Evolutionary conservation across 2,329 filamentous ascomycete genomes (phyloP).

Genomic region (Penicillium olsonii): DNA sequence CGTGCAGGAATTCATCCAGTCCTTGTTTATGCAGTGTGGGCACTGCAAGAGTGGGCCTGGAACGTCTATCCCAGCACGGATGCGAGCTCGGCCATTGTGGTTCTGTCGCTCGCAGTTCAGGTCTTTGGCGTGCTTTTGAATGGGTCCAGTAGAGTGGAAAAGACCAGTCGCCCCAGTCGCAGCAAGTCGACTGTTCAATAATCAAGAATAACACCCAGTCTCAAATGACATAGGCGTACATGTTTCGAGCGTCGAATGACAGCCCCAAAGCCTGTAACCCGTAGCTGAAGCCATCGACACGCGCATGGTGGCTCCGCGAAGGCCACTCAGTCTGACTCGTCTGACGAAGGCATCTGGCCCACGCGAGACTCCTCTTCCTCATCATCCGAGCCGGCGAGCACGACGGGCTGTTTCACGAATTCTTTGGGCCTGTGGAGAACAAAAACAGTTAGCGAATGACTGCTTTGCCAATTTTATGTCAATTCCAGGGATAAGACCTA

Average conservation of each 20-base stretch:
- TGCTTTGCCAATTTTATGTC: not conserved
- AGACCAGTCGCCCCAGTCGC: constrained; percentile 16
- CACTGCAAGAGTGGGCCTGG: constrained; percentile 87
- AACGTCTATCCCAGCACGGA: constrained; percentile 85
- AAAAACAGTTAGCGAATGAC: constrained; percentile 14
- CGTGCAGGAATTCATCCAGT: constrained; percentile 68
- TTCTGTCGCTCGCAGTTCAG: constrained; percentile 68
- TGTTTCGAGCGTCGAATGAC: not conserved
- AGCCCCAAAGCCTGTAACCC: not conserved
- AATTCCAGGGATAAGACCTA: constrained; percentile 40
- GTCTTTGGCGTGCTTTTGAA: constrained; percentile 62
- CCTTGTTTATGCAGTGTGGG: constrained; percentile 70
- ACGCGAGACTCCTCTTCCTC: constrained; percentile 78
- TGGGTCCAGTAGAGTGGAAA: constrained; percentile 27
- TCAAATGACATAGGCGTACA: not conserved
- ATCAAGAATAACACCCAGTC: constrained; percentile 6
- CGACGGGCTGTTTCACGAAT: constrained; percentile 64
- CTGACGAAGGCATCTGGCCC: constrained; percentile 81
- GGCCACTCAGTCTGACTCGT: constrained; percentile 64
- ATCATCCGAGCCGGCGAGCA: constrained; percentile 68
- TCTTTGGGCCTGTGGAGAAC: constrained; percentile 67
- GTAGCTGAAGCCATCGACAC: constrained; percentile 2
- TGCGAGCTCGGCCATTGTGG: constrained; percentile 65
- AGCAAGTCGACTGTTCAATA: constrained; percentile 27
- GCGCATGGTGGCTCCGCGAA: not conserved